phyloP scores from a whole-genome alignment of 1,139 yeast genomes.

The Pneumocystis murina region DNA sequence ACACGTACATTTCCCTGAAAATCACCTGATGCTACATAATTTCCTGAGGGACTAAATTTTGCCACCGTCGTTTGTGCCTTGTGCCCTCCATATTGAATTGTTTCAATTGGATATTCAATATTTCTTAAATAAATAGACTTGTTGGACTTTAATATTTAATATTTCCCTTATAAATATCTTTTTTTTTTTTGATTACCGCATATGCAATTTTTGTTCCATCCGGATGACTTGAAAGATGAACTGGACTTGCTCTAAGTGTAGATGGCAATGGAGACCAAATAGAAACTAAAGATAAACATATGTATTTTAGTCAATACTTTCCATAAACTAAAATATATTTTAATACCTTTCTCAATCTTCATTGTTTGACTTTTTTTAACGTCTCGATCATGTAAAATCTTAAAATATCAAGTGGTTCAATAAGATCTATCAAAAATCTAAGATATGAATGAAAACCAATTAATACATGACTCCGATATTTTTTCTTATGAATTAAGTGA shows the following conservation, averaged over 20 bases:
- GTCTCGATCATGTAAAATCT: neutral
- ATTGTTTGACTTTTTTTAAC: neutral
- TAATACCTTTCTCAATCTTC: neutral
- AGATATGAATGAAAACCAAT: neutral
- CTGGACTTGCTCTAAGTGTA: constrained; percentile 55
- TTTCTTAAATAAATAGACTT: constrained; percentile 64
- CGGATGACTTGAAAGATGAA: constrained; percentile 59
- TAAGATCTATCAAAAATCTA: neutral
- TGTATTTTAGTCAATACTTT: neutral
- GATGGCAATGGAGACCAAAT: constrained; percentile 63
- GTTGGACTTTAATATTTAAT: constrained; percentile 32
- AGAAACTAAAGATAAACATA: neutral
- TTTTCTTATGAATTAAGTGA: neutral
- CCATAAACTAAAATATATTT: neutral
- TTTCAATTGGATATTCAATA: constrained; percentile 35
- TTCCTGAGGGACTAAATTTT: constrained; percentile 76
- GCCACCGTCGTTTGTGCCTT: constrained; percentile 62
- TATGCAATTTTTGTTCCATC: constrained; percentile 59
- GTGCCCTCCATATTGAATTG: constrained; percentile 60
- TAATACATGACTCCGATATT: neutral
- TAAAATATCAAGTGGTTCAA: neutral
- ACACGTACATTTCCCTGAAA: constrained; percentile 61
- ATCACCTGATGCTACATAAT: constrained; percentile 84
- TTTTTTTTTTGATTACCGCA: constrained; percentile 25
- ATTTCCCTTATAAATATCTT: neutral